Conservation (phyloP, 768 basidiomycete genomes). For the Agrocybe praecox region DNA sequence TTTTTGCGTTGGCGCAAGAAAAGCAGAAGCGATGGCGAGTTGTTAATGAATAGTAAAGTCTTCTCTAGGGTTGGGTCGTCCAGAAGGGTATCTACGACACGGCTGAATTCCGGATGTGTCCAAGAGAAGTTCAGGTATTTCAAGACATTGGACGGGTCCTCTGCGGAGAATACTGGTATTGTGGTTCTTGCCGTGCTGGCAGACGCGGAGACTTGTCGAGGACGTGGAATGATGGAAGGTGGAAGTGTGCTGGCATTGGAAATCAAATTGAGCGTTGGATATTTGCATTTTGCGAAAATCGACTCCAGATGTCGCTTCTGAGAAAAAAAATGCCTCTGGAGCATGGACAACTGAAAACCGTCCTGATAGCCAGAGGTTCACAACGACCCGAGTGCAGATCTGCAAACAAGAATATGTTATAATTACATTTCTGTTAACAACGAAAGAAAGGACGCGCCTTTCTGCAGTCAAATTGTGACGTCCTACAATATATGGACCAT, state of each 20-base stretch:
- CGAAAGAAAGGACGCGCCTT: neutral
- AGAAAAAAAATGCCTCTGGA: constrained; percentile 60
- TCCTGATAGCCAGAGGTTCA: constrained; percentile 19
- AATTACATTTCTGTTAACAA: neutral
- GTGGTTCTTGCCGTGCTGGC: neutral
- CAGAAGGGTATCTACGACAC: constrained; percentile 14
- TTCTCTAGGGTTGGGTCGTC: constrained; percentile 9
- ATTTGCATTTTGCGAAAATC: constrained; percentile 22
- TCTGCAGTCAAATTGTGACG: constrained; percentile 4
- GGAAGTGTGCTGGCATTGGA: constrained; percentile 8
- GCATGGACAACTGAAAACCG: constrained; percentile 68
- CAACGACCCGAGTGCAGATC: constrained; percentile 7
- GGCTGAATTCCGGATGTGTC: constrained; percentile 12
- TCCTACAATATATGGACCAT: constrained; percentile 14
- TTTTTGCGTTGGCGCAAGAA: constrained; percentile 31
- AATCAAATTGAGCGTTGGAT: constrained; percentile 8
- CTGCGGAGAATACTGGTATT: neutral
- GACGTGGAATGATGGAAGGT: neutral
- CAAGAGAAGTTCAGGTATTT: neutral
- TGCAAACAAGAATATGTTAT: neutral
- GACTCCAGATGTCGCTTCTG: constrained; percentile 55
- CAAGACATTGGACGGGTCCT: neutral
- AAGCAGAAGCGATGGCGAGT: constrained; percentile 19
- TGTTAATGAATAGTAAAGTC: constrained; percentile 20
- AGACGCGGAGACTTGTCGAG: neutral